Evolutionary conservation across 139 green algal genomes (phyloP).

Genomic region (Zygnema circumcarinatum): DNA sequence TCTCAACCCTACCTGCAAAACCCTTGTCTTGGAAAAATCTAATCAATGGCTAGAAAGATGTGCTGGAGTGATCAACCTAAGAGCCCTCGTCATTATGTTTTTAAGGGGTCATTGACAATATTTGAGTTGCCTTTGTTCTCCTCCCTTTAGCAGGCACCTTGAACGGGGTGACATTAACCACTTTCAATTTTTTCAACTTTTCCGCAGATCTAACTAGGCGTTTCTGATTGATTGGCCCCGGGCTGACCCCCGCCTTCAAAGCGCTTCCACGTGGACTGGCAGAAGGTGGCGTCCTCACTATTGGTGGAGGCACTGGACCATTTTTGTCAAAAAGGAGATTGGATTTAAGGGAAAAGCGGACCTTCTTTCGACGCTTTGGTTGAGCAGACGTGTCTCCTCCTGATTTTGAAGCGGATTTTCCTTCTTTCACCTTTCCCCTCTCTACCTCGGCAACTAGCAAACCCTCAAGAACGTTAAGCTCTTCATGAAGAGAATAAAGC

Average conservation of each 20-base stretch:
- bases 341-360: conserved; percentile 76
- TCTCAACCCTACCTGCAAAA: too few species aligned
- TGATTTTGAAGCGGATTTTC: not conserved
- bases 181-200: not conserved
- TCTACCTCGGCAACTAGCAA: not conserved
- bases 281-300: conserved; percentile 77
- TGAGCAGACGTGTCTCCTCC: not conserved
- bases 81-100: too few species aligned
- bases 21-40: too few species aligned
- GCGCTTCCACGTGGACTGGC: conserved; percentile 71
- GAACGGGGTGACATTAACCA: too few species aligned
- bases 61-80: too few species aligned
- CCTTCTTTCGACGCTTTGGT: conserved; percentile 44
- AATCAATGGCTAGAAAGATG: too few species aligned
- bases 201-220: not conserved
- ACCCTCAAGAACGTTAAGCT: conserved; percentile 9
- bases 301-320: conserved; percentile 68
- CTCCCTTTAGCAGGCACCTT: too few species aligned
- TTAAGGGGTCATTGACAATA: too few species aligned
- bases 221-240: conserved; percentile 32
- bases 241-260: conserved; percentile 28
- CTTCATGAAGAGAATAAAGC: conserved; percentile 6
- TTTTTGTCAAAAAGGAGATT: conserved; percentile 81
- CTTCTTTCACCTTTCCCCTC: conserved; percentile 13
- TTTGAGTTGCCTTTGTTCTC: too few species aligned